phyloP scores from a whole-genome alignment of 192 early-diverging fungal species.

The Geranomyces michiganensis region DNA sequence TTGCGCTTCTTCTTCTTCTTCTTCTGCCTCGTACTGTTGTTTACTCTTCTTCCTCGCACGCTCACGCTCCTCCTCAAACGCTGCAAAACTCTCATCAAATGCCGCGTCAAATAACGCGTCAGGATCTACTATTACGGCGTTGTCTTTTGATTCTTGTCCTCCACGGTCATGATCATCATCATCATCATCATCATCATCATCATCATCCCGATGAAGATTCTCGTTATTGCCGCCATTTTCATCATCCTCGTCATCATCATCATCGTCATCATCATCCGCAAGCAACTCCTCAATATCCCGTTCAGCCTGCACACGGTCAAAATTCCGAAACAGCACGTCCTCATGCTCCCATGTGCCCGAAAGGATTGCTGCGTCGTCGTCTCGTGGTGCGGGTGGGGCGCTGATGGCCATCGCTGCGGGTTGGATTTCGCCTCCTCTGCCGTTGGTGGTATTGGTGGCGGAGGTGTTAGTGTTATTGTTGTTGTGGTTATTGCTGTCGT shows the following conservation, averaged over 20 bases:
- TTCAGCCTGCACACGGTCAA: not conserved
- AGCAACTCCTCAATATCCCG: constrained; percentile 1
- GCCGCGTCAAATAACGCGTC: constrained; percentile 1
- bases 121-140: not conserved
- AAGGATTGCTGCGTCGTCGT: constrained; percentile 28
- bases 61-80: not conserved
- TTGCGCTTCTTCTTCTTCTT: too few relatives aligned
- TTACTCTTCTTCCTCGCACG: too few relatives aligned
- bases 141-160: not conserved
- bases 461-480: too few relatives aligned
- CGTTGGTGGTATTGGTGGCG: too few relatives aligned
- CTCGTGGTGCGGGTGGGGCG: constrained; percentile 33
- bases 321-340: not conserved
- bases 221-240: constrained; percentile 1
- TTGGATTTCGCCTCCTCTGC: not conserved
- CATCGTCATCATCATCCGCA: not conserved
- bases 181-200: constrained; percentile 6
- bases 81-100: not conserved
- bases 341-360: constrained; percentile 24
- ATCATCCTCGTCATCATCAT: constrained; percentile 15
- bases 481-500: too few relatives aligned
- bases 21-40: too few relatives aligned
- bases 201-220: not conserved
- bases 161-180: constrained; percentile 15
- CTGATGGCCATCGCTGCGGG: constrained; percentile 12